Conservation (phyloP, 345 rosid genomes). For the Gynandropsis gynandra region DNA sequence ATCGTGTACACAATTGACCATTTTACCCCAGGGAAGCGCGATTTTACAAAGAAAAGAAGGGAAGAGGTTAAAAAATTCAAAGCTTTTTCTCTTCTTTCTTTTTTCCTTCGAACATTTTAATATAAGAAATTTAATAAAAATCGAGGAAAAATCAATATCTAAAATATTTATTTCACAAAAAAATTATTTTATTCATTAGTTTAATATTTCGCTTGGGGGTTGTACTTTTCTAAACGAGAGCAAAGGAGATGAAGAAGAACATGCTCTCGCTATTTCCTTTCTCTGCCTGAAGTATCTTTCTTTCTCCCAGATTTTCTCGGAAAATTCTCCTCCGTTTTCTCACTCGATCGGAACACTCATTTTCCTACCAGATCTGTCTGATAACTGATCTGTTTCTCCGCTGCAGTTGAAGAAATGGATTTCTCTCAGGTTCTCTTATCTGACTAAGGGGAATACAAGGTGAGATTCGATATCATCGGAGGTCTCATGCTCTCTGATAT, state of each 20-base stretch:
- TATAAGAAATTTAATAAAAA: conserved; percentile 34
- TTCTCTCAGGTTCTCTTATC: conserved; percentile 11
- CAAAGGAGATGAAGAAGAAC: conserved; percentile 39
- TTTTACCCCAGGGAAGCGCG: conserved; percentile 26
- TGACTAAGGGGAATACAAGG: conserved; percentile 25
- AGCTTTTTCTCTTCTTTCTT: conserved; percentile 28
- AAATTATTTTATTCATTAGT: background rate
- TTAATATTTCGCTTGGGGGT: conserved; percentile 1
- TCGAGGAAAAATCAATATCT: conserved; percentile 16
- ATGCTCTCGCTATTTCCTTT: conserved; percentile 27
- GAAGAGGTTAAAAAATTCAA: conserved; percentile 24
- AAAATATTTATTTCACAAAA: conserved; percentile 13
- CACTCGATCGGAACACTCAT: conserved; percentile 4
- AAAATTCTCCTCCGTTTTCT: conserved; percentile 15
- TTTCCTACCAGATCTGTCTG: conserved; percentile 36
- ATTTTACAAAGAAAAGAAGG: conserved; percentile 17
- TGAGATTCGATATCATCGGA: conserved; percentile 32
- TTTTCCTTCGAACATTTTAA: conserved; percentile 2
- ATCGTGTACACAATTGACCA: background rate
- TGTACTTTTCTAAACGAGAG: conserved; percentile 30
- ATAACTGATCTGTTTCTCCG: conserved; percentile 8
- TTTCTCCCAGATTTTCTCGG: conserved; percentile 24
- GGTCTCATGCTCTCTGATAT: background rate
- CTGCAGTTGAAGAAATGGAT: conserved; percentile 12
- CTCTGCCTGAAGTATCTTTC: conserved; percentile 20